Base-by-base conservation (phyloP, 2,329 filamentous ascomycete species). In the Pezicula rhizophila region DNA sequence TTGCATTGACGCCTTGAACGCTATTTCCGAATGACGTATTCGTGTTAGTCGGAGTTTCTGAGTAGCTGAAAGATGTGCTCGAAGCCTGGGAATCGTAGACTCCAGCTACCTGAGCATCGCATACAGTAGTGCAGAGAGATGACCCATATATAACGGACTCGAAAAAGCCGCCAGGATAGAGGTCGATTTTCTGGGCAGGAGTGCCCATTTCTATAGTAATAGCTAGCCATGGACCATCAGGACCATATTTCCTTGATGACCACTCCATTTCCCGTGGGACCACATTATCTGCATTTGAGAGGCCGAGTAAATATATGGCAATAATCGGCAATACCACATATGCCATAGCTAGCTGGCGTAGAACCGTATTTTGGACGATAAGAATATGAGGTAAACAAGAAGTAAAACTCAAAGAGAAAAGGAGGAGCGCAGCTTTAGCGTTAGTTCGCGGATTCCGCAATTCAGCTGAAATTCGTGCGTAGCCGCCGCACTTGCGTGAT, bases 211-310 rank as follows among this genome's bases (percentile, higher is more conserved):
- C 8, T 1, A 58, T 23, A 28, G 39, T 38, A 11, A 58, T 28
- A 11, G 56, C 56, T 14, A 55, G 48, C 56, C 56, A 58, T 38
- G 56, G 56, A 18, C 54, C 56, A 46, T 57, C 51, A 10, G 52
- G 54, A 5, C 54, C 54, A 23, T 55, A 57, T 2, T 51, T 43
- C 17, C 50, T 53, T 8, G 50, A 47, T 1, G 54, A 56, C 52
- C 52, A 58, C 40, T 42, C 15, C 15, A 46, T 37, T 14, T 20
- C 26, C 34, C 48, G 46, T 10, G 53, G 50, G 26, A 41, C 3
- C 7, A 34, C 20, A 17, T 34, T 34, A 44, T 44, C 15, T 18
- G 37, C 15, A 48, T 15, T 14, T 12, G 25, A 42, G 14, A 42
- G 25, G 12, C 28, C 40, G 26, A 39, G 15, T 8, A 39, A 39